Conservation (phyloP, 2,329 filamentous ascomycete species). For the Alternaria brassicae region DNA sequence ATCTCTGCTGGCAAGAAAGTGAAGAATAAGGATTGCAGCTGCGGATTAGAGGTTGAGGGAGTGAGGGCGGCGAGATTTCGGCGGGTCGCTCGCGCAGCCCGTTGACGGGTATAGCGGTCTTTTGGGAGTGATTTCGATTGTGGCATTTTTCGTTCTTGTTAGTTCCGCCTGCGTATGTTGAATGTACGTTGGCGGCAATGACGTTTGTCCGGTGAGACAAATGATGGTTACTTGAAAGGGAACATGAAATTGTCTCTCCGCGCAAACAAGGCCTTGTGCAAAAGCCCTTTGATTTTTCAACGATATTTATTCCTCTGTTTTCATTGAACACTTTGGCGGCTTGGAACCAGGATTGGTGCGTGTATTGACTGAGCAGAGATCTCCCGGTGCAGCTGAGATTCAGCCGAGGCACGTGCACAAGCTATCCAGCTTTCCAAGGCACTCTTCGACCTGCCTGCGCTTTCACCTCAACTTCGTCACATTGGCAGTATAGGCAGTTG, state of each 20-base stretch:
- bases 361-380: not conserved
- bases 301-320: not conserved
- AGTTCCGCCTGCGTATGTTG: not conserved
- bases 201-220: not conserved
- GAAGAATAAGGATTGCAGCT: slow-evolving; percentile 34
- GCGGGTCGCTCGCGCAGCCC: slow-evolving; percentile 21
- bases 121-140: not conserved
- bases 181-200: not conserved
- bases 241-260: no score
- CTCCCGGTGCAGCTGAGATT: not conserved
- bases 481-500: no score
- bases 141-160: slow-evolving; percentile 5
- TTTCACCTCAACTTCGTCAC: not conserved
- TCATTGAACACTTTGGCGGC: not conserved
- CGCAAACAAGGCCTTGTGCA: not conserved
- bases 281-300: rapidly evolving
- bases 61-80: slow-evolving; percentile 26
- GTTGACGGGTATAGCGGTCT: slow-evolving; percentile 21
- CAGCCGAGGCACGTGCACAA: not conserved
- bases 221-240: not conserved
- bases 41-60: slow-evolving; percentile 24
- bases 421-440: not conserved
- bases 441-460: not conserved
- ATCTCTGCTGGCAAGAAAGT: slow-evolving; percentile 34
- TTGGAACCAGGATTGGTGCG: not conserved